Conservation (phyloP, 1,284 basidiomycete species). For the Ceratobasidium sp. region DNA sequence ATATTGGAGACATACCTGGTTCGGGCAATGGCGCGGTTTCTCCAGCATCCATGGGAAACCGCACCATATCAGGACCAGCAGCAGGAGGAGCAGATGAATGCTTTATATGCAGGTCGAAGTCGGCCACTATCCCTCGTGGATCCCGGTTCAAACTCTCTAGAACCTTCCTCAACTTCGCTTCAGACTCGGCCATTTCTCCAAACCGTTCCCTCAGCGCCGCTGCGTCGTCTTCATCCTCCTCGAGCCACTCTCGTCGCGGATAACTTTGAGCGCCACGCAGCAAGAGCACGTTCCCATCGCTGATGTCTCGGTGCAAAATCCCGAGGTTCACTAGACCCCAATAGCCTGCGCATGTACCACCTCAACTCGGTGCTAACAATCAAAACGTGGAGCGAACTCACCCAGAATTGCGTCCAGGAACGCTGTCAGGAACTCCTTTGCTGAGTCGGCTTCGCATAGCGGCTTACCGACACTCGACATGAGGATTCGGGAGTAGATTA, state of each 20-base stretch:
- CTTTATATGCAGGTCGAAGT: slow-evolving; percentile 26
- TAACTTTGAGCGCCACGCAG: background rate
- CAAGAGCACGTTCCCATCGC: slow-evolving; percentile 24
- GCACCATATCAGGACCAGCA: too few relatives aligned
- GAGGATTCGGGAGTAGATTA: slow-evolving; percentile 14
- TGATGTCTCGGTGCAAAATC: slow-evolving; percentile 28
- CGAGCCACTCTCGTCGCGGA: background rate
- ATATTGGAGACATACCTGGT: too few relatives aligned
- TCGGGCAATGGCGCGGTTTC: too few relatives aligned
- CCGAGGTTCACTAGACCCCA: slow-evolving; percentile 23
- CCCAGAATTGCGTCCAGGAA: slow-evolving; percentile 14
- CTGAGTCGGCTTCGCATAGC: background rate
- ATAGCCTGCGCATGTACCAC: slow-evolving; percentile 3
- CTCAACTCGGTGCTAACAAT: background rate
- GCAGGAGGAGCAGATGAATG: too few relatives aligned
- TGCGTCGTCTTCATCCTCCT: background rate
- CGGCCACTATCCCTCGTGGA: slow-evolving; percentile 17
- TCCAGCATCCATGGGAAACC: too few relatives aligned
- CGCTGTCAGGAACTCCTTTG: background rate
- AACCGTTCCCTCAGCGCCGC: background rate
- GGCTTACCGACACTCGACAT: slow-evolving; percentile 14
- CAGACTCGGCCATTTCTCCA: background rate
- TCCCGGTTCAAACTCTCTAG: background rate
- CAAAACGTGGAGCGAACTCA: background rate
- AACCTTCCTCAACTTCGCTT: background rate